A percentile compares a stretch with the other conserved stretches of the same genome.
phyloP scores from a whole-genome alignment of 2,329 filamentous ascomycete genomes.

The Aspergillus ustus region DNA sequence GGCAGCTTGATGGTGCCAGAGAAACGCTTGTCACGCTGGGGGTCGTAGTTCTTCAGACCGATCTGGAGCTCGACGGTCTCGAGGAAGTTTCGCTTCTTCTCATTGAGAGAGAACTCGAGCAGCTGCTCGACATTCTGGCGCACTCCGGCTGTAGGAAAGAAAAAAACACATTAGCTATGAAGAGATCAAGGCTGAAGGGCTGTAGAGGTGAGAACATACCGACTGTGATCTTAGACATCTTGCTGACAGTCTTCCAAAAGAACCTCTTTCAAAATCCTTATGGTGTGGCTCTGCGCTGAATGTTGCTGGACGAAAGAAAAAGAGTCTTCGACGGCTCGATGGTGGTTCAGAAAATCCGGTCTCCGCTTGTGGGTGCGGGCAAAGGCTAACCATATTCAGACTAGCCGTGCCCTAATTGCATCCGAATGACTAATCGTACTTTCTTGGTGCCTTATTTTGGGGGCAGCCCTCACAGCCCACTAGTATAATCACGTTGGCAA shows the following conservation, averaged over 20 bases:
- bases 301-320: constrained; percentile 35
- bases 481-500: neutral
- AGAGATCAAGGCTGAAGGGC: neutral
- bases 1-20: constrained; percentile 97
- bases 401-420: constrained; percentile 32
- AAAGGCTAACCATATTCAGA: constrained; percentile 29
- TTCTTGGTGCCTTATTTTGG: neutral
- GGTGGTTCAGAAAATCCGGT: constrained; percentile 36
- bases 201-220: constrained; percentile 44
- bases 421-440: constrained; percentile 4
- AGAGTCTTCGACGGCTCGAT: constrained; percentile 21
- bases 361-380: constrained; percentile 46
- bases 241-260: constrained; percentile 83
- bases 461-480: neutral
- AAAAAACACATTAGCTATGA: constrained; percentile 12
- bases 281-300: constrained; percentile 68
- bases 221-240: constrained; percentile 64
- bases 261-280: constrained; percentile 64
- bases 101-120: constrained; percentile 91
- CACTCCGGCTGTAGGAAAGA: constrained; percentile 72
- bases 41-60: constrained; percentile 98
- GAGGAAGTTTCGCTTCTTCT: constrained; percentile 98
- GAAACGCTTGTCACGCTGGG: constrained; percentile 99
- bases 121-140: constrained; percentile 91
- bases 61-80: constrained; percentile 85